These are phyloP conservation scores for Naganishia onofrii DNA, from an alignment of 768 basidiomycete genomes.

Conservation along the genomic window DNA sequence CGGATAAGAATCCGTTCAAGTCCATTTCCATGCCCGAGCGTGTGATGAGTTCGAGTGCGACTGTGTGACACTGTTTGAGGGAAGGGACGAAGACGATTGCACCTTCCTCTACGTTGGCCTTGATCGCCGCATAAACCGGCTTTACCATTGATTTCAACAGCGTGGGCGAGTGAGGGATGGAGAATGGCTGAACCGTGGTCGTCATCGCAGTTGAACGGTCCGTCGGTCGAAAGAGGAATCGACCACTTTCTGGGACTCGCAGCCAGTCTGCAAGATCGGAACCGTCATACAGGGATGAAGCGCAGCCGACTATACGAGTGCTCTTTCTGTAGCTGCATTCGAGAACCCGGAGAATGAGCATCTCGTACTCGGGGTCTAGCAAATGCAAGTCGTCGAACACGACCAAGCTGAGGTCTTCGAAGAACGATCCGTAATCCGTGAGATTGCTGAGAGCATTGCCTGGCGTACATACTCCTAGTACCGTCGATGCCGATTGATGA, in stretches of 20 bases:
- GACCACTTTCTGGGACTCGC: slow-evolving; percentile 61
- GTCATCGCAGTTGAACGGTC: slow-evolving; percentile 77
- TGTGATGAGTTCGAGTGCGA: slow-evolving; percentile 81
- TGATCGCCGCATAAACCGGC: slow-evolving; percentile 77
- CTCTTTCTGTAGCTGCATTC: slow-evolving; percentile 61
- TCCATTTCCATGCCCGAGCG: slow-evolving; percentile 76
- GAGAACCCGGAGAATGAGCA: slow-evolving; percentile 70
- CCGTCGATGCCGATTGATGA: slow-evolving; percentile 21
- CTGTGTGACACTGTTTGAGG: slow-evolving; percentile 66
- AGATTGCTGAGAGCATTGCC: slow-evolving; percentile 38
- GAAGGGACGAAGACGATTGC: slow-evolving; percentile 88
- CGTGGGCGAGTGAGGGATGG: slow-evolving; percentile 77
- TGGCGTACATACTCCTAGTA: slow-evolving; percentile 43
- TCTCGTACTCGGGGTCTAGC: slow-evolving; percentile 75
- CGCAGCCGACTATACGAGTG: slow-evolving; percentile 72
- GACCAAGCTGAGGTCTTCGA: slow-evolving; percentile 62
- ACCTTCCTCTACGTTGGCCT: slow-evolving; percentile 52
- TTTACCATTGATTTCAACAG: slow-evolving; percentile 89
- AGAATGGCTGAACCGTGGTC: slow-evolving; percentile 71
- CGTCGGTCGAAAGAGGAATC: slow-evolving; percentile 74
- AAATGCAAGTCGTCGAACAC: slow-evolving; percentile 83
- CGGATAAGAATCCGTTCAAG: slow-evolving; percentile 49
- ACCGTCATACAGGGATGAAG: slow-evolving; percentile 75
- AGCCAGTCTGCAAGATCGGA: slow-evolving; percentile 81
- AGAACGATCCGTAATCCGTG: slow-evolving; percentile 32